Conservation (phyloP, 163 green algal species). For the Chlorella variabilis region DNA sequence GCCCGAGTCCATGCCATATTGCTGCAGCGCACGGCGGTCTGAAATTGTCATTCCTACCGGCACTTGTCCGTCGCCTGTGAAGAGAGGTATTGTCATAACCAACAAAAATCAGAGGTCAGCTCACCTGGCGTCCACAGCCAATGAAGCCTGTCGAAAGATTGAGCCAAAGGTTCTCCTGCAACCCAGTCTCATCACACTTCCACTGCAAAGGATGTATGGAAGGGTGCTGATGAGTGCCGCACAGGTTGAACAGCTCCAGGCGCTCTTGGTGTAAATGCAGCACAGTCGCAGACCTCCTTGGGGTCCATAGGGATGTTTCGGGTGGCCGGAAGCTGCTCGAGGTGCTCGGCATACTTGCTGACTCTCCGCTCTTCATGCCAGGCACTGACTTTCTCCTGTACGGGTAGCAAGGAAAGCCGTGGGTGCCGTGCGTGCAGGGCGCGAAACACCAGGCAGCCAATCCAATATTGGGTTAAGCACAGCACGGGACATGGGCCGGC, state of each 20-base stretch:
- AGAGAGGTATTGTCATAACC: too few species aligned
- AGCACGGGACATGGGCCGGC: neutral
- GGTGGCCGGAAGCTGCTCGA: conserved; percentile 67
- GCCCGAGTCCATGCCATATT: conserved; percentile 85
- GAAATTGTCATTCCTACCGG: too few species aligned
- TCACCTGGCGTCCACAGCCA: conserved; percentile 84
- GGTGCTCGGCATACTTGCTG: conserved; percentile 73
- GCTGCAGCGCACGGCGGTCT: neutral
- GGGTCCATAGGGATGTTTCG: conserved; percentile 66
- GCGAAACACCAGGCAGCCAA: neutral
- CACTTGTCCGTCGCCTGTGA: too few species aligned
- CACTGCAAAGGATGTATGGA: conserved; percentile 82
- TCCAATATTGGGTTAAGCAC: too few species aligned
- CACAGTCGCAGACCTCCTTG: too few species aligned
- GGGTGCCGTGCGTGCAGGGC: too few species aligned
- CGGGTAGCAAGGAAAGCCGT: too few species aligned
- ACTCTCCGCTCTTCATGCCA: conserved; percentile 88
- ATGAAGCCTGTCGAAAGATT: conserved; percentile 97
- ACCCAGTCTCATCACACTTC: conserved; percentile 92
- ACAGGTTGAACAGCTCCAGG: too few species aligned
- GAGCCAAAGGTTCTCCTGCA: conserved; percentile 97
- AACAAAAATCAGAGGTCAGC: too few species aligned
- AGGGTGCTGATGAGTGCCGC: too few species aligned
- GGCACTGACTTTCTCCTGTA: conserved; percentile 66
- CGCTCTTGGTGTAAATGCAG: too few species aligned